Percentiles rank a stretch among this genome's conserved stretches.
Conservation (phyloP, 306 rosid species). For the Trifolium repens region DNA sequence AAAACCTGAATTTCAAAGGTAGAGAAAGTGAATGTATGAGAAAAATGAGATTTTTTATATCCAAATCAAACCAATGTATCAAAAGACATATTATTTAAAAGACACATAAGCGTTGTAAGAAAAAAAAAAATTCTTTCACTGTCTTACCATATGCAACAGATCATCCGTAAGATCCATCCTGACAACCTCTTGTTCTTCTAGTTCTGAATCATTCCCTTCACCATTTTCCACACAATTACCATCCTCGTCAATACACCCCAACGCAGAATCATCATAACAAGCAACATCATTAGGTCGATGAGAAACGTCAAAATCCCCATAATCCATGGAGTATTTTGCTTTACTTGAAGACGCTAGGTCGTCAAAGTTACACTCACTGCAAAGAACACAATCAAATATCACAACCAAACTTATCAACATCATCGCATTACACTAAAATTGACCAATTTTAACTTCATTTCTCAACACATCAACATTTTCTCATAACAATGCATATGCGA, state of each 20-base stretch:
- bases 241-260: constrained; percentile 49
- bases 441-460: constrained; percentile 21
- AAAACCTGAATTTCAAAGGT: constrained; percentile 64
- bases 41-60: not conserved
- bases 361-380: constrained; percentile 66
- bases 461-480: not conserved
- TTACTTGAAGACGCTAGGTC: constrained; percentile 51
- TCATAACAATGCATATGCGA: not conserved
- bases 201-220: constrained; percentile 54
- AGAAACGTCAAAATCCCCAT: constrained; percentile 53
- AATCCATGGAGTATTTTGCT: constrained; percentile 61
- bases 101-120: not conserved
- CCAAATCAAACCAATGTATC: constrained; percentile 9
- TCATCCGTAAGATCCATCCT: constrained; percentile 99
- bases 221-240: constrained; percentile 52
- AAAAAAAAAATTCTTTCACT: constrained; percentile 11
- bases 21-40: constrained; percentile 9
- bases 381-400: constrained; percentile 38
- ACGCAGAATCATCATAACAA: constrained; percentile 53
- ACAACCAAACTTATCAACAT: constrained; percentile 14
- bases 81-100: constrained; percentile 27
- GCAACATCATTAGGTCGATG: constrained; percentile 44
- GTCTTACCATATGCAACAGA: constrained; percentile 85
- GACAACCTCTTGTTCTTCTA: constrained; percentile 70
- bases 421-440: not conserved